Percentiles rank a stretch among this genome's conserved stretches.
These are phyloP conservation scores for Psidium guajava DNA, from an alignment of 345 rosid genomes.

Conservation along the genomic window DNA sequence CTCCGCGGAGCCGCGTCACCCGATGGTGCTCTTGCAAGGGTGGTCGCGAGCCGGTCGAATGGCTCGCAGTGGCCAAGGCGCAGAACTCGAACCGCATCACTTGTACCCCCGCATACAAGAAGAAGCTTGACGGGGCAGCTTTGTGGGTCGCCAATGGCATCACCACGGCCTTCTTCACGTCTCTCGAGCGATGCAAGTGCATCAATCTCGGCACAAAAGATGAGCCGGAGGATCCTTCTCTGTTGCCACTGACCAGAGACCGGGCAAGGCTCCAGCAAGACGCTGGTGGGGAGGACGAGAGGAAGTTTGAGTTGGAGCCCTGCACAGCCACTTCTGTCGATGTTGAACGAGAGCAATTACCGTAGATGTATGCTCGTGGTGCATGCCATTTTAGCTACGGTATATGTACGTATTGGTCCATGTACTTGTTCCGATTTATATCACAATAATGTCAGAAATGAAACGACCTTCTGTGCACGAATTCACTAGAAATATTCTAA, in stretches of 20 bases:
- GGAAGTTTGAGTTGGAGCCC: background rate
- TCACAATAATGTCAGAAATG: background rate
- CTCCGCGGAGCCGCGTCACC: background rate
- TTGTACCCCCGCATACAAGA: slow-evolving; percentile 6
- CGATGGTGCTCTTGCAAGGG: background rate
- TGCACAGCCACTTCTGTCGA: background rate
- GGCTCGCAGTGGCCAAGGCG: background rate
- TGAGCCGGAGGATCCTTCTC: slow-evolving; percentile 10
- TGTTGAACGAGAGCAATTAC: background rate
- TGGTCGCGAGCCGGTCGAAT: background rate
- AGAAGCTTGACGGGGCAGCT: slow-evolving; percentile 14
- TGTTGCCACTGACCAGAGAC: background rate
- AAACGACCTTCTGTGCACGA: background rate
- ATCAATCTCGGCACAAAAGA: slow-evolving; percentile 20
- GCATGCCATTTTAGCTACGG: background rate
- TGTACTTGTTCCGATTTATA: background rate
- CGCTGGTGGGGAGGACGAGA: background rate
- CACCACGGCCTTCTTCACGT: slow-evolving; percentile 27
- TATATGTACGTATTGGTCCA: background rate
- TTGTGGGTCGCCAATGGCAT: slow-evolving; percentile 21
- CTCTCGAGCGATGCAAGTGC: slow-evolving; percentile 31
- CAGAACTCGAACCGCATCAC: background rate
- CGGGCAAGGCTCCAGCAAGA: background rate
- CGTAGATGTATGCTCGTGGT: background rate
- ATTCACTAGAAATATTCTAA: background rate